Evolutionary conservation across 306 rosid genomes (phyloP).

Genomic region (Cicer yamashitae): DNA sequence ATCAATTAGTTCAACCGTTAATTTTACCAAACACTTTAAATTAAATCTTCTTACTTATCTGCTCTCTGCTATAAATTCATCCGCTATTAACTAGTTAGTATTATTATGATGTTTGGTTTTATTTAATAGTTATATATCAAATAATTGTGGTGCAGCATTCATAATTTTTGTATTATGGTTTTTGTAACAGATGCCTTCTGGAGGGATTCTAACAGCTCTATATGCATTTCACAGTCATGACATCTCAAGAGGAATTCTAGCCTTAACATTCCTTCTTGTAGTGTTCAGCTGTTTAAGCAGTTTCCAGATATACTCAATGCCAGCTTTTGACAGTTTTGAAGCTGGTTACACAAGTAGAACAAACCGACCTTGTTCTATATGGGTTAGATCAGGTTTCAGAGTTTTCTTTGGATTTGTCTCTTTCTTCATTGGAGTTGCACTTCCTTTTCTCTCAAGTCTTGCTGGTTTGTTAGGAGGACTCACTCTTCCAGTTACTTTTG

Average conservation of each 20-base stretch:
- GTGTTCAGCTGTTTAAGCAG: conserved; percentile 97
- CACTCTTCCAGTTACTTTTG: conserved; percentile 97
- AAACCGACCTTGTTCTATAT: conserved; percentile 92
- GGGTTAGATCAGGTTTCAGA: conserved; percentile 95
- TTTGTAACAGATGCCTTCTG: conserved; percentile 81
- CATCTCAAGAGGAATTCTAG: conserved; percentile 85
- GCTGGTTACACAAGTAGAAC: conserved; percentile 98
- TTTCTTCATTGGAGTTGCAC: conserved; percentile 97
- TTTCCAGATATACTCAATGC: conserved; percentile 98
- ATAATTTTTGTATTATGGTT: not conserved
- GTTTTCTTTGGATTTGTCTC: conserved; percentile 81
- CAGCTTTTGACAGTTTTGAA: conserved; percentile 96
- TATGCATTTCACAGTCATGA: conserved; percentile 90
- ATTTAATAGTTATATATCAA: not conserved
- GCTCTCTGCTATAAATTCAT: too few relatives aligned
- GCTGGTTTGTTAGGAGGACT: conserved; percentile 98
- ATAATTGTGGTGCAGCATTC: not conserved
- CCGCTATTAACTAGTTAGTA: not conserved
- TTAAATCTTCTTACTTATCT: too few relatives aligned
- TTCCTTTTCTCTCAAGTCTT: conserved; percentile 95
- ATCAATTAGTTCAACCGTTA: too few relatives aligned
- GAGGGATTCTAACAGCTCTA: conserved; percentile 87
- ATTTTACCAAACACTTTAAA: too few relatives aligned
- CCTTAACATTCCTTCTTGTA: conserved; percentile 86
- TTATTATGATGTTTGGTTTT: not conserved